Conservation (phyloP, 805 yeast species). For the Clavispora asparagi region DNA sequence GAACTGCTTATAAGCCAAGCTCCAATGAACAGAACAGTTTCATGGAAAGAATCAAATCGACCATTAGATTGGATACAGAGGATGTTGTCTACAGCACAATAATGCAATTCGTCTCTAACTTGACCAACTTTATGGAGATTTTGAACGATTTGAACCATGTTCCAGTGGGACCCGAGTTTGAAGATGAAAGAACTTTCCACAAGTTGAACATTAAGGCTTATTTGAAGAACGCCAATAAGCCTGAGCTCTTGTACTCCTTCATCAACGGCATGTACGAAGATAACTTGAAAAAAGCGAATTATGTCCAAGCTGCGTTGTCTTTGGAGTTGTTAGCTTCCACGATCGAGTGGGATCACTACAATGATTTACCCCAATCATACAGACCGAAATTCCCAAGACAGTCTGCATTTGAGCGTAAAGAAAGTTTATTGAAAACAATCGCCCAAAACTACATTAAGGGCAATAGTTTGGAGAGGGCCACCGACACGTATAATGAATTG, state of each 20-base stretch:
- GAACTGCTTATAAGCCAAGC: slow-evolving; percentile 53
- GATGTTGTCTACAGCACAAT: slow-evolving; percentile 56
- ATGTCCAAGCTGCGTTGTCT: slow-evolving; percentile 78
- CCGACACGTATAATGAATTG: slow-evolving; percentile 71
- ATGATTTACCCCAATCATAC: slow-evolving; percentile 47
- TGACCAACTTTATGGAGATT: slow-evolving; percentile 58
- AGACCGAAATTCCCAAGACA: slow-evolving; percentile 78
- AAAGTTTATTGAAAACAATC: slow-evolving; percentile 60
- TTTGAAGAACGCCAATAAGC: slow-evolving; percentile 70
- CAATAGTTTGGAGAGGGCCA: slow-evolving; percentile 71
- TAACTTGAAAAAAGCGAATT: slow-evolving; percentile 55
- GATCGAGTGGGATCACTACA: slow-evolving; percentile 65
- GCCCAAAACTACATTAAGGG: slow-evolving; percentile 69
- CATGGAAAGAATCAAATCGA: slow-evolving; percentile 43
- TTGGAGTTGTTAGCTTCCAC: slow-evolving; percentile 74
- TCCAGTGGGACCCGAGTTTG: slow-evolving; percentile 79
- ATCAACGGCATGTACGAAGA: slow-evolving; percentile 68
- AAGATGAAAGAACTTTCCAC: slow-evolving; percentile 81
- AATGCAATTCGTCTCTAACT: slow-evolving; percentile 45
- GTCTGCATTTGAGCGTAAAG: slow-evolving; percentile 76
- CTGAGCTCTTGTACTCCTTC: slow-evolving; percentile 76
- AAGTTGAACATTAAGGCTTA: slow-evolving; percentile 70
- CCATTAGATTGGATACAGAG: slow-evolving; percentile 53
- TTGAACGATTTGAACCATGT: slow-evolving; percentile 65
- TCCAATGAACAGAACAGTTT: slow-evolving; percentile 50